Conservation (phyloP, 106 monocot genomes). For the Dendrobium catenatum region DNA sequence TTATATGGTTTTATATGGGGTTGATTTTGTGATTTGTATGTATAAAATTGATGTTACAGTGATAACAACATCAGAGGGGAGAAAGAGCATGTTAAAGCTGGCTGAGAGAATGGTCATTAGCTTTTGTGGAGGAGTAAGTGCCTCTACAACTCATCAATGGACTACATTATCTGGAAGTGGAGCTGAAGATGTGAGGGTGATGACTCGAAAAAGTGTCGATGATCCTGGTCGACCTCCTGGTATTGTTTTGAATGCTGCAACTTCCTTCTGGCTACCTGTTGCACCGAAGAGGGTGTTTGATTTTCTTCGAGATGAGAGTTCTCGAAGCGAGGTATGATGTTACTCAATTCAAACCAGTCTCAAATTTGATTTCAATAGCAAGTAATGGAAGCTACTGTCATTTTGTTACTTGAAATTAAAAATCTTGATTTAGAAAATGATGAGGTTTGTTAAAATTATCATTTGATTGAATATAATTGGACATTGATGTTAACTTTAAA, state of each 20-base stretch:
- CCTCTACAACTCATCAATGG: slow-evolving; percentile 76
- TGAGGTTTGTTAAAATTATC: too few relatives aligned
- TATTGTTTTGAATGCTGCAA: slow-evolving; percentile 82
- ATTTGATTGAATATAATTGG: too few relatives aligned
- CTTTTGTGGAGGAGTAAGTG: slow-evolving; percentile 76
- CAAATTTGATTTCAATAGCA: too few relatives aligned
- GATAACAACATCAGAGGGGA: slow-evolving; percentile 61
- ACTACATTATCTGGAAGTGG: slow-evolving; percentile 71
- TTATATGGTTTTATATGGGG: too few relatives aligned
- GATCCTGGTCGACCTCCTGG: slow-evolving; percentile 78
- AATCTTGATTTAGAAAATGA: too few relatives aligned
- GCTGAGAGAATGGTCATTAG: slow-evolving; percentile 91
- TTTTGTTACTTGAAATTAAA: too few relatives aligned
- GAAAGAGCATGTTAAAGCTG: slow-evolving; percentile 88
- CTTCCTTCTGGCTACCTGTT: slow-evolving; percentile 85
- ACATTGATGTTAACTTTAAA: too few relatives aligned
- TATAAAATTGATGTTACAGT: slow-evolving; percentile 24
- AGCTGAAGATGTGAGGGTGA: slow-evolving; percentile 74
- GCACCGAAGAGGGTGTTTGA: slow-evolving; percentile 81
- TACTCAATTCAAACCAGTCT: too few relatives aligned
- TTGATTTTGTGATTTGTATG: background rate
- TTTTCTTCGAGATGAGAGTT: slow-evolving; percentile 79
- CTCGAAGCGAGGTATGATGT: slow-evolving; percentile 64
- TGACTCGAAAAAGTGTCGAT: slow-evolving; percentile 80
- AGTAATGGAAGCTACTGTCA: too few relatives aligned